A percentile compares a stretch with the other conserved stretches of the same genome.
Conservation (phyloP, 306 rosid species). For the Castanea sativa region DNA sequence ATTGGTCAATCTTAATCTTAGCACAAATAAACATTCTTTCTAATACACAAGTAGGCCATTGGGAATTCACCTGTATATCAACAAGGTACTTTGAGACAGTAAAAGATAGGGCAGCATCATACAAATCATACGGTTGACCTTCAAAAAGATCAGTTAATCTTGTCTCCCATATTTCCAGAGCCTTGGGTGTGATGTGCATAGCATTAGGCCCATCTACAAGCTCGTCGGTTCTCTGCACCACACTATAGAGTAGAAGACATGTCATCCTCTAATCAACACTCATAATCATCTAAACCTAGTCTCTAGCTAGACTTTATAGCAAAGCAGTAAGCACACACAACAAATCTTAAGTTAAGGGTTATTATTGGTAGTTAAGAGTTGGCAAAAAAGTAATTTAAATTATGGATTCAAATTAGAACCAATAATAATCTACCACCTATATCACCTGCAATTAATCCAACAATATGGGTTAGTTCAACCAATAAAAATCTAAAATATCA, state of each 20-base stretch:
- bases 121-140: constrained; percentile 88
- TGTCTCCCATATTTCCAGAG: constrained; percentile 85
- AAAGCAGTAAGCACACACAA: no score
- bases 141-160: constrained; percentile 66
- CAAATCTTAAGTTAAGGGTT: no score
- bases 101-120: constrained; percentile 89
- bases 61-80: constrained; percentile 67
- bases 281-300: background rate
- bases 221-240: constrained; percentile 96
- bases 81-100: constrained; percentile 75
- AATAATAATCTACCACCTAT: no score
- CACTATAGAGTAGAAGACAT: constrained; percentile 41
- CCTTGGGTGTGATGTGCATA: constrained; percentile 80
- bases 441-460: no score
- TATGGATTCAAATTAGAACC: no score
- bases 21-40: no score
- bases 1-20: background rate
- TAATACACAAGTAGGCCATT: no score
- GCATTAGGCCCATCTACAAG: constrained; percentile 97
- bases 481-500: no score
- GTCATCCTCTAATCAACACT: background rate
- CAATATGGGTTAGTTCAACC: no score
- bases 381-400: no score
- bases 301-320: no score
- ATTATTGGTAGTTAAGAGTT: no score